phyloP scores from a whole-genome alignment of 2,329 filamentous ascomycete species.

The Fusarium redolens region DNA sequence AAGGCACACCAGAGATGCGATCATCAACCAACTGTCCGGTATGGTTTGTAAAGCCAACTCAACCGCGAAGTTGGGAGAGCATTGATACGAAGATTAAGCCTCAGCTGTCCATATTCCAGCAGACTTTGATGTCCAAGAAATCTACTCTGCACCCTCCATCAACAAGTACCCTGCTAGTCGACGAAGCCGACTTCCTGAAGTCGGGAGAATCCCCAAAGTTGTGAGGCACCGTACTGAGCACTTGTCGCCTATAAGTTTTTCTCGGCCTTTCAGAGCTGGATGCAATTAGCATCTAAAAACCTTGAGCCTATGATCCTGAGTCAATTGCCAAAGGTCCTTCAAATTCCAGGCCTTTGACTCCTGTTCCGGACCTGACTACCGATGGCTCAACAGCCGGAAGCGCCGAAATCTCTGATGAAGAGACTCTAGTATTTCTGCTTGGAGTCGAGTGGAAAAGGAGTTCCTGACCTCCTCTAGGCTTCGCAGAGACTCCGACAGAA shows the following conservation, averaged over 20 bases:
- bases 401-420: conserved; percentile 48
- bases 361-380: conserved; percentile 50
- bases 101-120: conserved; percentile 15
- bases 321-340: conserved; percentile 63
- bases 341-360: conserved; percentile 55
- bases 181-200: conserved; percentile 76
- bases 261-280: conserved; percentile 77
- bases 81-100: conserved; percentile 7
- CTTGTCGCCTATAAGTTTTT: conserved; percentile 83
- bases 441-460: conserved; percentile 59
- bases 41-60: conserved; percentile 5
- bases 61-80: neutral
- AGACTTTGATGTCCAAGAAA: conserved; percentile 4
- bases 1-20: conserved; percentile 29
- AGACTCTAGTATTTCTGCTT: conserved; percentile 45
- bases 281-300: conserved; percentile 50
- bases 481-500: conserved; percentile 76
- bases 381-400: conserved; percentile 51
- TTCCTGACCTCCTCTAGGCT: conserved; percentile 82
- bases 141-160: conserved; percentile 1
- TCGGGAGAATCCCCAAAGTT: conserved; percentile 88
- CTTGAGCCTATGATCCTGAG: conserved; percentile 47
- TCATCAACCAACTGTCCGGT: conserved; percentile 13
- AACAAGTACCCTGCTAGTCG: conserved; percentile 25
- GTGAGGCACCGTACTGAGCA: conserved; percentile 75